Conservation (phyloP, 805 yeast genomes). For the Scheffersomyces amazonensis region DNA sequence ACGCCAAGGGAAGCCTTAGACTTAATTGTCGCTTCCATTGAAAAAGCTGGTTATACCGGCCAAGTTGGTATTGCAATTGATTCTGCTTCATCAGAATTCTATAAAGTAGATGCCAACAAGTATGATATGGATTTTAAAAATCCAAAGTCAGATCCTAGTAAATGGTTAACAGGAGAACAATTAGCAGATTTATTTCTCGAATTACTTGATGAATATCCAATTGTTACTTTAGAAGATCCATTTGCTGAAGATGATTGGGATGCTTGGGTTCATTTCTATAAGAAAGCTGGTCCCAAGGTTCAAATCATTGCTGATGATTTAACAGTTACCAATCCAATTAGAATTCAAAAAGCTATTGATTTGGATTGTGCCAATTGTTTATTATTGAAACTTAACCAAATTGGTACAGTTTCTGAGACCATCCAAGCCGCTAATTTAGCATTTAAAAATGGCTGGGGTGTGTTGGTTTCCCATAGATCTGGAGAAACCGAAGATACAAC, state of each 20-base stretch:
- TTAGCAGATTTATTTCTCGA: slow-evolving; percentile 13
- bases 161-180: slow-evolving; percentile 16
- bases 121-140: slow-evolving; percentile 20
- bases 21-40: slow-evolving; percentile 84
- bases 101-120: slow-evolving; percentile 15
- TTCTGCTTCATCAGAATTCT: slow-evolving; percentile 20
- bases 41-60: slow-evolving; percentile 92
- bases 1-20: slow-evolving; percentile 46
- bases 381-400: slow-evolving; percentile 20
- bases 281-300: slow-evolving; percentile 10
- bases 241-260: slow-evolving; percentile 23
- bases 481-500: slow-evolving; percentile 22
- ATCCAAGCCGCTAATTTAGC: slow-evolving; percentile 15
- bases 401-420: slow-evolving; percentile 18
- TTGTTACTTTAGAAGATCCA: slow-evolving; percentile 20
- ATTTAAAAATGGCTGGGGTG: slow-evolving; percentile 16
- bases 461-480: slow-evolving; percentile 19
- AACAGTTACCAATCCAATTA: slow-evolving; percentile 19
- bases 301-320: slow-evolving; percentile 20
- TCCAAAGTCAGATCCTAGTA: slow-evolving; percentile 13
- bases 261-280: slow-evolving; percentile 14
- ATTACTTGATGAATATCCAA: slow-evolving; percentile 16
- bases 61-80: slow-evolving; percentile 52
- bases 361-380: slow-evolving; percentile 17
- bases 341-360: slow-evolving; percentile 17